phyloP scores from a whole-genome alignment of 2,329 filamentous ascomycete genomes.

The Pestalotiopsis sp. region DNA sequence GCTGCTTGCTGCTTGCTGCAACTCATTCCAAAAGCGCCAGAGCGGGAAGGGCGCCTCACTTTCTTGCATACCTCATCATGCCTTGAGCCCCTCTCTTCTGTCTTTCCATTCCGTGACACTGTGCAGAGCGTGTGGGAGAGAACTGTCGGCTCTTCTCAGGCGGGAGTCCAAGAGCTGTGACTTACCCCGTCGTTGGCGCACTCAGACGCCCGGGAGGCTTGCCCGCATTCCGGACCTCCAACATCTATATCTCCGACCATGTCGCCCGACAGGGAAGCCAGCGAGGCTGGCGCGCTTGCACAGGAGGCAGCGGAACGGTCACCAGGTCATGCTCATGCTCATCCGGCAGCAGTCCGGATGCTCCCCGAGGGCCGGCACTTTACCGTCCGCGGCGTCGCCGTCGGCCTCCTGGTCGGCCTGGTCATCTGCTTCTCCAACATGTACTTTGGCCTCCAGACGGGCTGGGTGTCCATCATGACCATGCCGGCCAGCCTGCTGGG shows the following conservation, averaged over 20 bases:
- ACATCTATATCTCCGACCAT: slow-evolving; percentile 14
- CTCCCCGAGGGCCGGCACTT: slow-evolving; percentile 65
- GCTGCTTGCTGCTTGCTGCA: background rate
- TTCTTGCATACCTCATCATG: background rate
- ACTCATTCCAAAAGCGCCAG: background rate
- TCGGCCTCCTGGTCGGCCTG: slow-evolving; percentile 81
- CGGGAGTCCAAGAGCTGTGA: background rate
- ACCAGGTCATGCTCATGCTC: background rate
- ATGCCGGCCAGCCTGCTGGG: slow-evolving; percentile 95
- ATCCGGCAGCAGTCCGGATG: slow-evolving; percentile 18
- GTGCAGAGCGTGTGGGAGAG: background rate
- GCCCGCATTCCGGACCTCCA: background rate
- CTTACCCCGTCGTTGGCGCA: background rate
- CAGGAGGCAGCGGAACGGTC: slow-evolving; percentile 9
- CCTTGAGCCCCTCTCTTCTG: background rate
- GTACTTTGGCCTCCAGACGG: slow-evolving; percentile 95
- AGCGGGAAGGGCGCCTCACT: no score
- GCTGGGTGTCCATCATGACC: slow-evolving; percentile 78
- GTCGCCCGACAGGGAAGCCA: slow-evolving; percentile 27
- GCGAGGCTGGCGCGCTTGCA: slow-evolving; percentile 11
- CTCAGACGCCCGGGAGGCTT: background rate
- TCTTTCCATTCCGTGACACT: background rate
- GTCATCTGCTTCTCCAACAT: slow-evolving; percentile 97
- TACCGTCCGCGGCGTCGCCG: slow-evolving; percentile 76
- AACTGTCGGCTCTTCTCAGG: background rate